Percentiles rank a stretch among this genome's conserved stretches.
Conservation (phyloP, 2,329 filamentous ascomycete genomes). For the Aureobasidium namibiae region DNA sequence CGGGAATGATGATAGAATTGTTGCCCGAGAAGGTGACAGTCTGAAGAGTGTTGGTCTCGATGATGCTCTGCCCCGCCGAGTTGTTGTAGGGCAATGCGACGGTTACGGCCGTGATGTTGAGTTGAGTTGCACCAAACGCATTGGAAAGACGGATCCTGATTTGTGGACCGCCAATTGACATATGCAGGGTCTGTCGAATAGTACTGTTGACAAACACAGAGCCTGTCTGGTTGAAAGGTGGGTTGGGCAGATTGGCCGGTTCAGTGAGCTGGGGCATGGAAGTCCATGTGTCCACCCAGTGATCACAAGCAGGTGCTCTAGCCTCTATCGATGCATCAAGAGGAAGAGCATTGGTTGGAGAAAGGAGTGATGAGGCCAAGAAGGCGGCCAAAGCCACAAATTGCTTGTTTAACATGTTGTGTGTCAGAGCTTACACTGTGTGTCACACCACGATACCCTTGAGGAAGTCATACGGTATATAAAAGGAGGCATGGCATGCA, state of each 20-base stretch:
- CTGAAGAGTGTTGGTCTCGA: conserved; percentile 45
- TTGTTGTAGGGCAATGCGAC: conserved; percentile 49
- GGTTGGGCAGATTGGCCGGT: conserved; percentile 51
- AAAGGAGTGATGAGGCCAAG: neutral
- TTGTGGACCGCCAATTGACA: conserved; percentile 48
- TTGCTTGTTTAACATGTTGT: neutral
- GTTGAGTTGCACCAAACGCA: conserved; percentile 52
- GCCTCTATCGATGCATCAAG: conserved; percentile 13
- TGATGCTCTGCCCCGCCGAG: conserved; percentile 44
- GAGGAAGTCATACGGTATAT: neutral
- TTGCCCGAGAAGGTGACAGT: conserved; percentile 52
- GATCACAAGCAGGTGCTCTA: conserved; percentile 16
- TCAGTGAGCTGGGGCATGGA: conserved; percentile 60
- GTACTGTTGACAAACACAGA: conserved; percentile 55
- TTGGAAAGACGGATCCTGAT: conserved; percentile 59
- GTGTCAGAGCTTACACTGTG: neutral
- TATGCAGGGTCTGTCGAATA: conserved; percentile 56
- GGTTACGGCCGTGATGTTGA: conserved; percentile 52
- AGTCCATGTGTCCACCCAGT: conserved; percentile 58
- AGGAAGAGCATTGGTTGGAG: neutral
- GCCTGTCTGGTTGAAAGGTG: conserved; percentile 48
- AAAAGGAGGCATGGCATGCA: neutral
- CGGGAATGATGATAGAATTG: conserved; percentile 42
- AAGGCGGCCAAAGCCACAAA: neutral
- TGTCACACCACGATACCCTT: neutral